phyloP scores from a whole-genome alignment of 495 filamentous ascomycete genomes.

The Talaromyces proteolyticus region DNA sequence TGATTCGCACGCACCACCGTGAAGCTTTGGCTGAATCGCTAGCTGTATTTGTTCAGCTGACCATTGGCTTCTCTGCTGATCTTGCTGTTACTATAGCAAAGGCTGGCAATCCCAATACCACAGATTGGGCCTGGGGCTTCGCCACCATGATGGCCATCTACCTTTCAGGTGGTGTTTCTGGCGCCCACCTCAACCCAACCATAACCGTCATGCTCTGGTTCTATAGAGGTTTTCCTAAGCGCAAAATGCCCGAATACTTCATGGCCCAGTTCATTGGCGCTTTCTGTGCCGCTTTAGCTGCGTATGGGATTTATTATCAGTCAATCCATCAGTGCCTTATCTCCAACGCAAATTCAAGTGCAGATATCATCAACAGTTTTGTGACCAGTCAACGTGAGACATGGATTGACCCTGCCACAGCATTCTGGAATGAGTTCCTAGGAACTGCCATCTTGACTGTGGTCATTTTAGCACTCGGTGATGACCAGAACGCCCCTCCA shows the following conservation, averaged over 20 bases:
- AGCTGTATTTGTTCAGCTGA: conserved; percentile 36
- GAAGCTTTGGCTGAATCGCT: conserved; percentile 45
- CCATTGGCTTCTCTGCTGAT: conserved; percentile 42
- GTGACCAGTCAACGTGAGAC: conserved; percentile 32
- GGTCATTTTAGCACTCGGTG: conserved; percentile 46
- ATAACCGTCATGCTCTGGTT: conserved; percentile 44
- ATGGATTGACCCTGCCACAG: conserved; percentile 37
- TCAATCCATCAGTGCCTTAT: conserved; percentile 35
- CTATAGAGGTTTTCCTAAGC: conserved; percentile 45
- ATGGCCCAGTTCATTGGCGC: conserved; percentile 41
- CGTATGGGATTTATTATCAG: conserved; percentile 45
- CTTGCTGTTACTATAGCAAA: conserved; percentile 40
- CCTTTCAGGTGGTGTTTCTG: conserved; percentile 49
- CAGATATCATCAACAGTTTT: conserved; percentile 32
- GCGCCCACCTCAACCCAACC: conserved; percentile 47
- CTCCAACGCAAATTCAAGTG: conserved; percentile 17
- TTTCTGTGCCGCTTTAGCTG: conserved; percentile 34
- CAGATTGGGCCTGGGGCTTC: conserved; percentile 49
- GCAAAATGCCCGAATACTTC: conserved; percentile 41
- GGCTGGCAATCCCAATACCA: conserved; percentile 38
- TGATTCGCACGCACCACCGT: conserved; percentile 43
- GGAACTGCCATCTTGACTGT: conserved; percentile 38
- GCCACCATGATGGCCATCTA: conserved; percentile 54
- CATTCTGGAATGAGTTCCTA: conserved; percentile 47
- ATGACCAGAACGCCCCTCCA: conserved; percentile 49